These are phyloP conservation scores for Chloroidium sp. DNA, from an alignment of 163 green algal genomes.

Conservation along the genomic window DNA sequence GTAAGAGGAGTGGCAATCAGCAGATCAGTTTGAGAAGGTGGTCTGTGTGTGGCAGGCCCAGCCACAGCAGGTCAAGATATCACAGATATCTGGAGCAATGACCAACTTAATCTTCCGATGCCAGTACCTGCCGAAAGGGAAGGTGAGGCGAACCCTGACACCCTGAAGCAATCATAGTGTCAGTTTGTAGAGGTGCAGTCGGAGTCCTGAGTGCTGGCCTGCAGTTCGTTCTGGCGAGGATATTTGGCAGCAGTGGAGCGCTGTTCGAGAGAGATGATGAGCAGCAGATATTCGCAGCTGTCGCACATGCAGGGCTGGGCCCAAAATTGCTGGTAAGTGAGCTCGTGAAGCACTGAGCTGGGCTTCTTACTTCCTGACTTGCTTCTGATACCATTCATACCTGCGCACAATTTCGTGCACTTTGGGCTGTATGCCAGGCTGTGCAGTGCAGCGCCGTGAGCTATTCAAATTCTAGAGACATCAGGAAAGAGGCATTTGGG, in stretches of 20 bases:
- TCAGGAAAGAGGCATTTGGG: too few species aligned
- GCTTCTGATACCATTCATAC: not conserved
- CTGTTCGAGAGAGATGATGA: constrained; percentile 27
- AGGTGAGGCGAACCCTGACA: constrained; percentile 16
- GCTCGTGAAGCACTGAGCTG: not conserved
- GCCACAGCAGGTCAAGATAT: not conserved
- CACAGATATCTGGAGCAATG: constrained; percentile 48
- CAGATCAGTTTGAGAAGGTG: not conserved
- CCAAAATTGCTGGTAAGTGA: constrained; percentile 32
- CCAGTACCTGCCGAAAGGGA: not conserved
- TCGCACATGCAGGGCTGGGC: constrained; percentile 30
- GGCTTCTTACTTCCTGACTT: not conserved
- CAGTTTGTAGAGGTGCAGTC: not conserved
- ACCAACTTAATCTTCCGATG: constrained; percentile 47
- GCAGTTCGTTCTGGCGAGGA: constrained; percentile 17
- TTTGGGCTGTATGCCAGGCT: not conserved
- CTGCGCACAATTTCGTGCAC: too few species aligned
- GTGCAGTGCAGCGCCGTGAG: not conserved
- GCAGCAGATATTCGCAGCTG: constrained; percentile 17
- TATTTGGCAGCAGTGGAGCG: constrained; percentile 16
- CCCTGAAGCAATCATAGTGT: not conserved
- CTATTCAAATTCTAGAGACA: too few species aligned
- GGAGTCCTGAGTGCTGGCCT: not conserved
- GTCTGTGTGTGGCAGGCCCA: not conserved
- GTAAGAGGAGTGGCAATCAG: not conserved